Evolutionary conservation across 208 protist species (phyloP).

Genomic region (Leishmania martiniquensis): DNA sequence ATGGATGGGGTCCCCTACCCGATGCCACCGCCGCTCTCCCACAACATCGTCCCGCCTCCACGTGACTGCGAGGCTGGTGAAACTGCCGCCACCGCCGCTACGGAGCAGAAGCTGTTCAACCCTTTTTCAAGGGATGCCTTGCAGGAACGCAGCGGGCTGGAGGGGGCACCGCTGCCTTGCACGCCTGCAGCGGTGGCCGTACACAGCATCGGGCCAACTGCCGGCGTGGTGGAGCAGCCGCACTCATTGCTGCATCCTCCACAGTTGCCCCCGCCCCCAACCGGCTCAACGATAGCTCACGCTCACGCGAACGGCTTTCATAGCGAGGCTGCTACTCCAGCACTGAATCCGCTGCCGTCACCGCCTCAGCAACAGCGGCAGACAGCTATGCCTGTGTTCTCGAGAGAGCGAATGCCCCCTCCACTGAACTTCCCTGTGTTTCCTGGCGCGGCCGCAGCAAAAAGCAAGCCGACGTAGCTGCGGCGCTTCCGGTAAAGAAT

Average conservation of each 20-base stretch:
- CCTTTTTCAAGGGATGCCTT: neutral
- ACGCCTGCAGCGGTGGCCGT: neutral
- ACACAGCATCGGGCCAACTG: neutral
- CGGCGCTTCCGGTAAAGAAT: neutral
- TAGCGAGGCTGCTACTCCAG: no score
- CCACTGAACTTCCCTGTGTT: constrained; percentile 63
- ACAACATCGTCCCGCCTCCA: neutral
- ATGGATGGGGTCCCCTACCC: neutral
- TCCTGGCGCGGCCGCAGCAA: constrained; percentile 23
- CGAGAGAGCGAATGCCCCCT: constrained; percentile 36
- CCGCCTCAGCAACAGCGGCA: neutral
- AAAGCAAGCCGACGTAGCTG: constrained; percentile 1
- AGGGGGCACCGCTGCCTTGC: neutral
- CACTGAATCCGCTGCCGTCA: neutral
- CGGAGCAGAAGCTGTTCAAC: neutral
- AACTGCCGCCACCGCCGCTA: neutral
- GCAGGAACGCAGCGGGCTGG: neutral
- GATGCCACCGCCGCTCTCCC: neutral
- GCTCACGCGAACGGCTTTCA: neutral
- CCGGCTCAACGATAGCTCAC: neutral
- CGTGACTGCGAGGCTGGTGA: neutral
- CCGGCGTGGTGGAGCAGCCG: neutral
- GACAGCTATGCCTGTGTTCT: neutral
- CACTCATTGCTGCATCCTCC: neutral
- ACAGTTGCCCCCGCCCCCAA: neutral